Conservation (phyloP, 495 filamentous ascomycete genomes). For the Cercophora samala region DNA sequence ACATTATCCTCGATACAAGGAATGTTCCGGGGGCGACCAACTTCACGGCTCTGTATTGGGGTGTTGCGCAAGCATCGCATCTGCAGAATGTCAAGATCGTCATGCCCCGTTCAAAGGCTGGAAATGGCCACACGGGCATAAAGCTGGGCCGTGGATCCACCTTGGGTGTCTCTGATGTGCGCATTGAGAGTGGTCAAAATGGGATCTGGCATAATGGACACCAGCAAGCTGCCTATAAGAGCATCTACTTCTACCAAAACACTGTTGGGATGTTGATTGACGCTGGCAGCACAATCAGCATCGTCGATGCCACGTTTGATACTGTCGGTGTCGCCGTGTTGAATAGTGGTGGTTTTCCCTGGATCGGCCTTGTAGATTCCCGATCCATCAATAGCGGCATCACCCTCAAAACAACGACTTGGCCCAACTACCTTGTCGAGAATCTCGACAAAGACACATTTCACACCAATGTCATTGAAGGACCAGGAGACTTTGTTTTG, state of each 20-base stretch:
- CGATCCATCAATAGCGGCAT: conserved; percentile 41
- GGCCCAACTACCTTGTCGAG: conserved; percentile 42
- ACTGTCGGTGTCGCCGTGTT: conserved; percentile 56
- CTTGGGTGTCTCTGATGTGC: conserved; percentile 35
- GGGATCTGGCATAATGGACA: conserved; percentile 58
- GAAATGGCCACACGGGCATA: conserved; percentile 59
- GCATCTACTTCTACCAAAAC: conserved; percentile 56
- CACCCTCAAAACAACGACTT: conserved; percentile 35
- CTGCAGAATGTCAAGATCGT: conserved; percentile 66
- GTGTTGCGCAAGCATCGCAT: conserved; percentile 62
- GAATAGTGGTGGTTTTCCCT: conserved; percentile 48
- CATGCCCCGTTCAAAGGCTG: conserved; percentile 49
- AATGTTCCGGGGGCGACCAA: conserved; percentile 44
- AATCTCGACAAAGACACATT: conserved; percentile 42
- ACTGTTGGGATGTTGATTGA: conserved; percentile 60
- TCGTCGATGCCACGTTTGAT: conserved; percentile 46
- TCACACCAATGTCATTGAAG: conserved; percentile 32
- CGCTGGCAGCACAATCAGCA: conserved; percentile 56
- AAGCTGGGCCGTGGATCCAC: conserved; percentile 55
- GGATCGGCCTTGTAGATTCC: conserved; percentile 41
- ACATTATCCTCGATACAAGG: conserved; percentile 66
- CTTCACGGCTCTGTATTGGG: conserved; percentile 66
- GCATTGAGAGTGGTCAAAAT: conserved; percentile 40
- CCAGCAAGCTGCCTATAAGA: conserved; percentile 70
- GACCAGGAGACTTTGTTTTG: conserved; percentile 27